Conservation (phyloP, 1,139 yeast genomes). For the Hyphopichia pseudoburtonii region DNA sequence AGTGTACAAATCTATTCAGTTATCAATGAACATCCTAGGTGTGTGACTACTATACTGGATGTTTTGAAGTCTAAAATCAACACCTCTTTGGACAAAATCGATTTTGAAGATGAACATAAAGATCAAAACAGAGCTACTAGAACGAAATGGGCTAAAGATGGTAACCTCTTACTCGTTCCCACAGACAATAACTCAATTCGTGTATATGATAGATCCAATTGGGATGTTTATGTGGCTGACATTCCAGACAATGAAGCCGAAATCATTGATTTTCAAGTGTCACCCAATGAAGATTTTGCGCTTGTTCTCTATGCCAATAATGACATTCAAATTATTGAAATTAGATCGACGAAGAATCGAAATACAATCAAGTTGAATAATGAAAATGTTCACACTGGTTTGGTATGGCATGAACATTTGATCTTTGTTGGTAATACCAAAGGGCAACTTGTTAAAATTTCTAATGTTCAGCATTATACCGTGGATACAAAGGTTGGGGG, state of each 20-base stretch:
- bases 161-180: slow-evolving; percentile 55
- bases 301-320: too few species aligned
- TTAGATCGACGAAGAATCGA: too few species aligned
- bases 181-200: slow-evolving; percentile 27
- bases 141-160: slow-evolving; percentile 45
- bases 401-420: slow-evolving; percentile 25
- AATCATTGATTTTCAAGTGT: slow-evolving; percentile 38
- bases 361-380: too few species aligned
- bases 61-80: slow-evolving; percentile 36
- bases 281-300: too few species aligned
- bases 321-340: too few species aligned
- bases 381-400: slow-evolving; percentile 18
- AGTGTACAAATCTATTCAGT: slow-evolving; percentile 63
- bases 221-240: slow-evolving; percentile 12
- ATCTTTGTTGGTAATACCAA: slow-evolving; percentile 53
- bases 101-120: slow-evolving; percentile 34
- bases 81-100: slow-evolving; percentile 39
- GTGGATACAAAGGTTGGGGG: too few species aligned
- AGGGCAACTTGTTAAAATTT: slow-evolving; percentile 43
- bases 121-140: slow-evolving; percentile 38
- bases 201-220: slow-evolving; percentile 36
- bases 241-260: slow-evolving; percentile 8
- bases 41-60: slow-evolving; percentile 42
- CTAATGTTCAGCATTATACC: not conserved
- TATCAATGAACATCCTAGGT: slow-evolving; percentile 38